Conservation (phyloP, 352 stramenopile genomes). For the Phytophthora lateralis region DNA sequence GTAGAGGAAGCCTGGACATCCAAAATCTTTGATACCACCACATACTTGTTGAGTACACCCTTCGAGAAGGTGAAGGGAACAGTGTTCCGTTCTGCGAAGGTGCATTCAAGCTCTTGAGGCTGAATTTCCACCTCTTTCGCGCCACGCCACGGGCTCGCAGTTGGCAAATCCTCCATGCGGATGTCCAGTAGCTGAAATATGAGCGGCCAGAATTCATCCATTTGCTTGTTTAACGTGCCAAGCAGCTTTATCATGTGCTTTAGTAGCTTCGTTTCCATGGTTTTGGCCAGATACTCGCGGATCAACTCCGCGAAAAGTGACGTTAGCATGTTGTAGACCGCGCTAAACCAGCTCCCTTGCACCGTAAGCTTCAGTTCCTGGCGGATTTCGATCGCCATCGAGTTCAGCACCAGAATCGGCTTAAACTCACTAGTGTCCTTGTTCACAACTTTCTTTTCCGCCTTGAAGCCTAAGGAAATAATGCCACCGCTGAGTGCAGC, state of each 20-base stretch:
- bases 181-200: constrained; percentile 86
- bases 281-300: constrained; percentile 85
- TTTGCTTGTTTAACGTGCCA: constrained; percentile 81
- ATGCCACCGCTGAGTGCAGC: constrained; percentile 71
- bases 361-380: constrained; percentile 84
- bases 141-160: constrained; percentile 78
- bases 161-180: constrained; percentile 74
- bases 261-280: constrained; percentile 83
- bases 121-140: constrained; percentile 76
- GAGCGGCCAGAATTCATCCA: constrained; percentile 87
- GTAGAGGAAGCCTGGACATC: constrained; percentile 33
- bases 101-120: constrained; percentile 70
- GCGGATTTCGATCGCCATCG: constrained; percentile 85
- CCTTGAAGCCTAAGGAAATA: constrained; percentile 85
- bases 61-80: constrained; percentile 77
- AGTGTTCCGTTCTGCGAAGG: constrained; percentile 48
- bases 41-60: constrained; percentile 71
- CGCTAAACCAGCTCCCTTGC: constrained; percentile 87
- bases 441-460: constrained; percentile 70
- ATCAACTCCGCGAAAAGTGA: constrained; percentile 79
- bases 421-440: constrained; percentile 65
- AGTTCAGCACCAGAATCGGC: constrained; percentile 78
- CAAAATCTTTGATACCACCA: constrained; percentile 62
- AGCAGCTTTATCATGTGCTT: constrained; percentile 86
- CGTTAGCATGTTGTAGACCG: constrained; percentile 84